Percentiles rank a stretch among this genome's conserved stretches.
phyloP scores from a whole-genome alignment of 2,329 filamentous ascomycete genomes.

The Penicillium sp. region DNA sequence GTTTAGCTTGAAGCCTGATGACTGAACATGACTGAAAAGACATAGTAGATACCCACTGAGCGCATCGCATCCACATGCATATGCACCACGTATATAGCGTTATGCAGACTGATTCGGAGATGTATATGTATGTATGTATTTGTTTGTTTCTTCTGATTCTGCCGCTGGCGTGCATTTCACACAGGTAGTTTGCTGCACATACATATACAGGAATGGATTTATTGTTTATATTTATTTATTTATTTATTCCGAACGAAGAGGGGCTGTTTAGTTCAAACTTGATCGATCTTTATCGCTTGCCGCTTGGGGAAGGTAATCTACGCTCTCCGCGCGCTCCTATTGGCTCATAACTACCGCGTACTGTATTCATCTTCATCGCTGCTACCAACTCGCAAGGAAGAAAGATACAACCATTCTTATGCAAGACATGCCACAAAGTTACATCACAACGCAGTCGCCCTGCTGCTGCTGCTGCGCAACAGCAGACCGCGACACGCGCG shows the following conservation, averaged over 20 bases:
- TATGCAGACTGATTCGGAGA: not conserved
- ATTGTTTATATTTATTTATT: not conserved
- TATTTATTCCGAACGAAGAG: not conserved
- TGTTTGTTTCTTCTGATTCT: not conserved
- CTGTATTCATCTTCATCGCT: too few species aligned
- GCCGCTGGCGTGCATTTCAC: not conserved
- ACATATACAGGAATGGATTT: not conserved
- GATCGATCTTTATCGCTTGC: slow-evolving; percentile 18
- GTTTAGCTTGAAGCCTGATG: slow-evolving; percentile 15
- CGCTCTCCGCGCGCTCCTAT: slow-evolving; percentile 12
- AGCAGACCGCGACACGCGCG: slow-evolving; percentile 75
- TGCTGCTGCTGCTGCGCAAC: slow-evolving; percentile 78
- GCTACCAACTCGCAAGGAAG: too few species aligned
- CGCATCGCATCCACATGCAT: not conserved
- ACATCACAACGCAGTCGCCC: slow-evolving; percentile 81
- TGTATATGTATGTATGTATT: not conserved
- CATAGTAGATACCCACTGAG: not conserved
- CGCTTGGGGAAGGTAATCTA: slow-evolving; percentile 24
- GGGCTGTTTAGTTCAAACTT: too few species aligned
- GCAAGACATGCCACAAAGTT: slow-evolving; percentile 23
- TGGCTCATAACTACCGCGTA: not conserved
- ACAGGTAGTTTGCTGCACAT: too few species aligned
- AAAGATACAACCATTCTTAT: not conserved
- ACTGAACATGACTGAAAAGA: not conserved
- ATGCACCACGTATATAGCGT: not conserved